phyloP scores from a whole-genome alignment of 768 basidiomycete genomes.

The Leucocoprinus birnbaumii region DNA sequence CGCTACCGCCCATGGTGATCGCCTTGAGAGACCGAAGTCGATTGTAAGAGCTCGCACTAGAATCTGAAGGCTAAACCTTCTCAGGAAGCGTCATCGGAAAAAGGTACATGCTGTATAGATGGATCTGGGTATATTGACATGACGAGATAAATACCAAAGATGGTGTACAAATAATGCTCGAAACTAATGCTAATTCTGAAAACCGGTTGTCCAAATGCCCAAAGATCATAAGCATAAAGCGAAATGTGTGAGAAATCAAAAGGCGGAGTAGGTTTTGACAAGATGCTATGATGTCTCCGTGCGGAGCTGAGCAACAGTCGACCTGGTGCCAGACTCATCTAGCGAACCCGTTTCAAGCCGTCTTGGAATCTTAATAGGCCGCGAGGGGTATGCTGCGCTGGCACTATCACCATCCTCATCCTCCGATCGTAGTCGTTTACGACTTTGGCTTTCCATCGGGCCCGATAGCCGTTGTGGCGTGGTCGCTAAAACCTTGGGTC shows the following conservation, averaged over 20 bases:
- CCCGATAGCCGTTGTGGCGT: not conserved
- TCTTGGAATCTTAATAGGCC: not conserved
- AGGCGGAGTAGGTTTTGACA: too few species aligned
- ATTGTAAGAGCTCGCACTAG: not conserved
- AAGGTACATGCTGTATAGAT: too few species aligned
- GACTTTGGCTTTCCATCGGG: not conserved
- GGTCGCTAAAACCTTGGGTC: not conserved
- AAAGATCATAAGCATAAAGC: too few species aligned
- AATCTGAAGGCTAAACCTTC: too few species aligned
- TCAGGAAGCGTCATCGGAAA: too few species aligned
- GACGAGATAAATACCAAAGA: not conserved
- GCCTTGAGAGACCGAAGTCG: not conserved
- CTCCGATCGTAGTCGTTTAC: slow-evolving; percentile 5
- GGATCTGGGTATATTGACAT: too few species aligned
- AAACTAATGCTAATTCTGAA: too few species aligned
- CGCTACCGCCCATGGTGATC: not conserved
- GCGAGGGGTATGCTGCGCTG: not conserved
- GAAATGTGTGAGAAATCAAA: too few species aligned
- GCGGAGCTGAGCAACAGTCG: not conserved
- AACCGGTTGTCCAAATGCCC: too few species aligned
- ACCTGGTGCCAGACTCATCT: not conserved
- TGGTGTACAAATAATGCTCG: not conserved
- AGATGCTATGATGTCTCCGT: not conserved
- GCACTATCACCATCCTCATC: not conserved
- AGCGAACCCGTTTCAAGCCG: too few species aligned